Percentiles rank a stretch among this genome's conserved stretches.
These are phyloP conservation scores for Trametes gibbosa DNA, from an alignment of 768 basidiomycete species.

Conservation along the genomic window DNA sequence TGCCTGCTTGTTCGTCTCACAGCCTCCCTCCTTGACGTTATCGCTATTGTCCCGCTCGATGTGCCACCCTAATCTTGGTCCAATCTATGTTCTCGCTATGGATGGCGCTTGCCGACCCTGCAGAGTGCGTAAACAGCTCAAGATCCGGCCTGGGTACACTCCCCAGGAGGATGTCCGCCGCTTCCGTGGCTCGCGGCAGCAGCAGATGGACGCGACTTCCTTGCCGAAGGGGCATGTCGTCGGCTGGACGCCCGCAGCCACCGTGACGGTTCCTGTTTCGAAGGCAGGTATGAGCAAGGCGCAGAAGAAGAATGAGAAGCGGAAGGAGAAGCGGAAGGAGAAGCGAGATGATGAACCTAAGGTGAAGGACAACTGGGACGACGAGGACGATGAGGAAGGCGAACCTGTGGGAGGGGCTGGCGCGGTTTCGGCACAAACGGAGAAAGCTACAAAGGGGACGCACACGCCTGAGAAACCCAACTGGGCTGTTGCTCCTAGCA, in stretches of 20 bases:
- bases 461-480: slow-evolving; percentile 29
- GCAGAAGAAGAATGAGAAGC: slow-evolving; percentile 80
- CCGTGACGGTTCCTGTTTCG: slow-evolving; percentile 32
- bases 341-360: slow-evolving; percentile 49
- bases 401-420: slow-evolving; percentile 18
- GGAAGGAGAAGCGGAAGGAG: slow-evolving; percentile 60
- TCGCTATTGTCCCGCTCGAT: slow-evolving; percentile 6
- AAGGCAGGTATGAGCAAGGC: slow-evolving; percentile 39
- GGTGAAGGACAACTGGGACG: slow-evolving; percentile 80
- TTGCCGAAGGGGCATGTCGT: slow-evolving; percentile 80
- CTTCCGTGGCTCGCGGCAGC: slow-evolving; percentile 77
- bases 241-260: slow-evolving; percentile 63
- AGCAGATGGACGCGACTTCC: slow-evolving; percentile 60
- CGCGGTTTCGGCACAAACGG: not conserved
- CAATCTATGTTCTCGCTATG: not conserved
- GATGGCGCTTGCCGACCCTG: not conserved
- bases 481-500: slow-evolving; percentile 21
- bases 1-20: not conserved
- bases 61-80: not conserved
- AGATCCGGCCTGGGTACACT: slow-evolving; percentile 89
- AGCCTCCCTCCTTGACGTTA: slow-evolving; percentile 11
- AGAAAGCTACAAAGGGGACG: slow-evolving; percentile 18
- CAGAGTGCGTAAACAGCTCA: slow-evolving; percentile 85
- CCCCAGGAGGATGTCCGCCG: slow-evolving; percentile 92
- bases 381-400: slow-evolving; percentile 55